A percentile compares a stretch with the other conserved stretches of the same genome.
Conservation (phyloP, 2,329 filamentous ascomycete genomes). For the Chaetomium sp. region DNA sequence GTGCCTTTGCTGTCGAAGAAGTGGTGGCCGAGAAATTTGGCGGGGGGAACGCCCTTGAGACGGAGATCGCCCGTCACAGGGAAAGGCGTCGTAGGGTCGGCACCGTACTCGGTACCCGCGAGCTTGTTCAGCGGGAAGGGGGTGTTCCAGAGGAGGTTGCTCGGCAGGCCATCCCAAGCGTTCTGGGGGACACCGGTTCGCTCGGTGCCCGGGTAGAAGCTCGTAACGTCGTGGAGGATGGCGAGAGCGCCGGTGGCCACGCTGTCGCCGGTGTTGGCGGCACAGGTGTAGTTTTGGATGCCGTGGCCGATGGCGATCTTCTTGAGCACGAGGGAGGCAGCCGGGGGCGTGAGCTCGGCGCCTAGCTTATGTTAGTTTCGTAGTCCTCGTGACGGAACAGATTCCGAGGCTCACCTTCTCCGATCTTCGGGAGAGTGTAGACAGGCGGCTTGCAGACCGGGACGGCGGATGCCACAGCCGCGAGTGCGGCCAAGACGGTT, state of each 20-base stretch:
- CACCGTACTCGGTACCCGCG: constrained; percentile 32
- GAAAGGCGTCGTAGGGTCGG: constrained; percentile 42
- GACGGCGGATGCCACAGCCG: constrained; percentile 18
- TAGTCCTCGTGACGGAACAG: too few relatives aligned
- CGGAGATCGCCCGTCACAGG: constrained; percentile 32
- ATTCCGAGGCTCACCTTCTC: constrained; percentile 13
- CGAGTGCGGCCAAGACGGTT: constrained; percentile 18
- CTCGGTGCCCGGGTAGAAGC: constrained; percentile 43
- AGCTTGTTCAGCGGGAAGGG: constrained; percentile 42
- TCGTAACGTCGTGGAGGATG: constrained; percentile 51
- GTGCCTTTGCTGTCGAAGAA: constrained; percentile 51
- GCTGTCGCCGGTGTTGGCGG: constrained; percentile 26
- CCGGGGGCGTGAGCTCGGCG: constrained; percentile 39
- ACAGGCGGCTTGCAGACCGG: constrained; percentile 13
- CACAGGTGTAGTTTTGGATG: constrained; percentile 64
- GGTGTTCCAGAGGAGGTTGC: constrained; percentile 35
- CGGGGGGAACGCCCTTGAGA: constrained; percentile 28
- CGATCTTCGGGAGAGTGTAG: constrained; percentile 18
- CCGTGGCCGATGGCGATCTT: constrained; percentile 57
- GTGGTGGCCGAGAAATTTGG: constrained; percentile 55
- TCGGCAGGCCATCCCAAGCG: constrained; percentile 37
- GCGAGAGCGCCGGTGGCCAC: constrained; percentile 49
- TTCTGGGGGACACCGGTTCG: constrained; percentile 31
- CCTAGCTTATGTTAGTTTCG: constrained; percentile 23
- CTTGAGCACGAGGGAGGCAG: constrained; percentile 38